Base-by-base conservation (phyloP, 2,329 filamentous ascomycete genomes). In the Plectosphaerella plurivora region DNA sequence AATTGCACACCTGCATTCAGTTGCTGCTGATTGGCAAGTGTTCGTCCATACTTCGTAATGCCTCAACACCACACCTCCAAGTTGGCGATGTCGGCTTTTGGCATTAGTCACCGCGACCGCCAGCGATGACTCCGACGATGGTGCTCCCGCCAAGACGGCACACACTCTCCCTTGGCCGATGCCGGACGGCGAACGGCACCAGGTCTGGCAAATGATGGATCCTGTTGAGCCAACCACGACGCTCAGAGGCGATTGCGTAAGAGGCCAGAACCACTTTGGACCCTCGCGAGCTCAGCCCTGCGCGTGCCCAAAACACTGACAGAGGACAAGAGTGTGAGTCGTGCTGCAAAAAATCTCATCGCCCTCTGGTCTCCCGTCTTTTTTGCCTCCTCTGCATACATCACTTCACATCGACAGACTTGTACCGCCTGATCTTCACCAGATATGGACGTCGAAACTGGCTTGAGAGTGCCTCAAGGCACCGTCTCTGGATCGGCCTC, bases 191-290 rank as follows among this genome's bases (percentile, higher is more conserved):
- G 45, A 20, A 20, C 45, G 39, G 39, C 9, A 18, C 18, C 18
- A 22, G 41, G 41, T 18, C 41, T 20, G 41, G 41, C 41, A 44
- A 18, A 10, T 28, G 22, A 28, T 28, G 45, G 45, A 47, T 20
- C 45, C 22, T 20, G 20, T 47, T 8, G 24, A 47, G 22, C 47
- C 41, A 53, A 52, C 45, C 54, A 49, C 49, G 46, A 54, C 49
- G 52, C 47, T 50, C 24, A 52, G 47, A 47, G 48, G 47, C 42
- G 47, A 56, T 52, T 52, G 50, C 54, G 52, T 53, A 44, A 44
- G 41, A 44, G 41, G 10, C 41, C 41, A 44, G 41, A 44, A 18
- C 41, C 41, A 44, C n/a, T 18, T 44, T 18, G 18, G 16, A 44
- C 41, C 16, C 41, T 44, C 37, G 37, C 37, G 37, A 41, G 8